Evolutionary conservation across 768 basidiomycete species (phyloP).

Genomic region (Boletellus sp.): DNA sequence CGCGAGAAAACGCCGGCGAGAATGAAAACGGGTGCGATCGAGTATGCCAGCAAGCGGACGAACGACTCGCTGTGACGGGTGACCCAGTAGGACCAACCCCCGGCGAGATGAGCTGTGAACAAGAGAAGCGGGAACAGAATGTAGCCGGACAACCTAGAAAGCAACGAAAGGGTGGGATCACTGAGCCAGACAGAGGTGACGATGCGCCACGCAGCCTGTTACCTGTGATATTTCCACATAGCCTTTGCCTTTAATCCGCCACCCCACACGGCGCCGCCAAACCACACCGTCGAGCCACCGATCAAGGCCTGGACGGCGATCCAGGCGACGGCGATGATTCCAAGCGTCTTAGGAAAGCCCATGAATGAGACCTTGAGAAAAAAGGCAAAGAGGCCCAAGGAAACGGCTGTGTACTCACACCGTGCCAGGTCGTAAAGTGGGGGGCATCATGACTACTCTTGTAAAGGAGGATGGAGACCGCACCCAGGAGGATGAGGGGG

Average conservation of each 20-base stretch:
- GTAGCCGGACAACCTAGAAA: conserved; percentile 66
- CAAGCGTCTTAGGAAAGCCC: conserved; percentile 47
- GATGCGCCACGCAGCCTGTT: conserved; percentile 9
- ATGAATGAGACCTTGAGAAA: not conserved
- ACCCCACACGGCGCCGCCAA: conserved; percentile 63
- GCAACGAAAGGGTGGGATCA: not conserved
- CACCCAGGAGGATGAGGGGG: conserved; percentile 57
- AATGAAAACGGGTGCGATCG: conserved; percentile 49
- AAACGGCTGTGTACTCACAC: conserved; percentile 39
- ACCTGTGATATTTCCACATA: conserved; percentile 86
- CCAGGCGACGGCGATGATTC: conserved; percentile 60
- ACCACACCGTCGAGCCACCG: conserved; percentile 80
- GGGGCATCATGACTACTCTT: conserved; percentile 47
- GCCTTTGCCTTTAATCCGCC: conserved; percentile 67
- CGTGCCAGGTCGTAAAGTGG: conserved; percentile 78
- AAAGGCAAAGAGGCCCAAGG: not conserved
- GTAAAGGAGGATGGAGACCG: conserved; percentile 57
- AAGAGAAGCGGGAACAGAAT: conserved; percentile 58
- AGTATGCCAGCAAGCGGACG: conserved; percentile 49
- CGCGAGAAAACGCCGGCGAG: conserved; percentile 44
- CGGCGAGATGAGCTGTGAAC: conserved; percentile 64
- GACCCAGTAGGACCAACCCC: conserved; percentile 65
- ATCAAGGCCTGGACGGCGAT: conserved; percentile 55
- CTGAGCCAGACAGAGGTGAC: not conserved
- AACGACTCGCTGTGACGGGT: conserved; percentile 32